Base-by-base conservation (phyloP, 495 filamentous ascomycete species). In the Neohortaea acidophila region DNA sequence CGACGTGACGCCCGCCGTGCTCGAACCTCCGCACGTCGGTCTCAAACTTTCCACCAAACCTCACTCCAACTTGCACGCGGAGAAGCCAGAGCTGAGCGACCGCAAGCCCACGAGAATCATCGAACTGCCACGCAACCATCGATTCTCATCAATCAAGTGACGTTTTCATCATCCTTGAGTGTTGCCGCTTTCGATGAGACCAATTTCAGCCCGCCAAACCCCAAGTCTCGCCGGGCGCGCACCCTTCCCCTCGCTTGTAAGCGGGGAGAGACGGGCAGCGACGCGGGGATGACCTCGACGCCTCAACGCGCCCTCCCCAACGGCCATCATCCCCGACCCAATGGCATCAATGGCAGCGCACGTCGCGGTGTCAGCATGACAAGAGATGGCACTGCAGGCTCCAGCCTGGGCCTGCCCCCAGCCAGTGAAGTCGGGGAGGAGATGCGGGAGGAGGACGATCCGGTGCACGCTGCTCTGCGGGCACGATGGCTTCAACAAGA, bases 401-500 rank as follows among this genome's bases (percentile, higher is more conserved):
- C n/a, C n/a, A n/a, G n/a, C n/a, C n/a, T n/a, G n/a, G n/a, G n/a
- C n/a, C n/a, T n/a, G n/a, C n/a, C 60, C 56, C 40, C 35, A 11
- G 17, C 19, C 12, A 14, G 15, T 19, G 34, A 20, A 20, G 32
- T 59, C 36, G 58, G 58, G 38, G 57, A 51, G 44, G 45, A 44
- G 27, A 38, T 38, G 43, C 14, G 18, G 15, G 23, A 28, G 11
- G 77, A 81, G 39, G 78, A 83, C 41, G 77, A 83, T 55, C 67
- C 72, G 39, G 65, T 68, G 54, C 60, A 73, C 44, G 67, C 68
- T 28, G 51, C 68, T 45, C 80, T 81, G 49, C 69, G 66, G 43
- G 67, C 73, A 10, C 51, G 76, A 28, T 81, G 71, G 56, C 61
- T 51, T 34, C 59, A 56, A 39, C 72, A 66, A 30, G 78, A 81